A percentile compares a stretch with the other conserved stretches of the same genome.
Conservation (phyloP, 768 basidiomycete genomes). For the Russula sp. region DNA sequence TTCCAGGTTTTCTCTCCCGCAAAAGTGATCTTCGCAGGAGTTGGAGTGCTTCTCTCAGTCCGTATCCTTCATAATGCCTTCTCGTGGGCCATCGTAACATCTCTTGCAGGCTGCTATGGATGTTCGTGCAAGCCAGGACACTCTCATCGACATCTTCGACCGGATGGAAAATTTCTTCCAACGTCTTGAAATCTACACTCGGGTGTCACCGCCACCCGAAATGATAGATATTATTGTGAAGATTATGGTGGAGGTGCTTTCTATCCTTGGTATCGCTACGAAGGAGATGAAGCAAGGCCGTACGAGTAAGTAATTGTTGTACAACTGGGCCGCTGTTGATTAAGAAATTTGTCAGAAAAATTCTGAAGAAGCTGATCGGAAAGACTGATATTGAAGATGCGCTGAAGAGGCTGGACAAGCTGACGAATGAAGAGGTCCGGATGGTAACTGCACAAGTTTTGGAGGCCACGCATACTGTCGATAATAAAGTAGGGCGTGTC, state of each 20-base stretch:
- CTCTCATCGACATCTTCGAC: neutral
- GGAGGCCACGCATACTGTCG: neutral
- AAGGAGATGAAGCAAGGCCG: neutral
- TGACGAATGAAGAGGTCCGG: neutral
- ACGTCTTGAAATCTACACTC: no score
- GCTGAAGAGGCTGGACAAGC: neutral
- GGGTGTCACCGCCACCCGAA: no score
- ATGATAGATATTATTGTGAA: no score
- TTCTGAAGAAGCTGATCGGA: neutral
- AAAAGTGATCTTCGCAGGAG: neutral
- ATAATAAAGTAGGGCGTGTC: no score
- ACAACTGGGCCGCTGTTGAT: neutral
- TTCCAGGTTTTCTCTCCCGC: neutral
- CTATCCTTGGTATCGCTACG: neutral
- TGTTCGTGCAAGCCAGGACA: neutral
- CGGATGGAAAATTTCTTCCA: neutral
- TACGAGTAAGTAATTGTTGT: neutral
- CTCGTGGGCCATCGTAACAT: neutral
- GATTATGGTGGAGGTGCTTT: neutral
- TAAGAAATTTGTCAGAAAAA: neutral
- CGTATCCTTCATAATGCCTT: neutral
- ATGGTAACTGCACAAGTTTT: neutral
- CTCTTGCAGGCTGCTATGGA: neutral
- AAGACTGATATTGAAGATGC: neutral
- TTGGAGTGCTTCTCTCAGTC: neutral